A percentile compares a stretch with the other conserved stretches of the same genome.
Evolutionary conservation across 1,139 yeast species (phyloP).

Genomic region (Kluyveromyces sp.): DNA sequence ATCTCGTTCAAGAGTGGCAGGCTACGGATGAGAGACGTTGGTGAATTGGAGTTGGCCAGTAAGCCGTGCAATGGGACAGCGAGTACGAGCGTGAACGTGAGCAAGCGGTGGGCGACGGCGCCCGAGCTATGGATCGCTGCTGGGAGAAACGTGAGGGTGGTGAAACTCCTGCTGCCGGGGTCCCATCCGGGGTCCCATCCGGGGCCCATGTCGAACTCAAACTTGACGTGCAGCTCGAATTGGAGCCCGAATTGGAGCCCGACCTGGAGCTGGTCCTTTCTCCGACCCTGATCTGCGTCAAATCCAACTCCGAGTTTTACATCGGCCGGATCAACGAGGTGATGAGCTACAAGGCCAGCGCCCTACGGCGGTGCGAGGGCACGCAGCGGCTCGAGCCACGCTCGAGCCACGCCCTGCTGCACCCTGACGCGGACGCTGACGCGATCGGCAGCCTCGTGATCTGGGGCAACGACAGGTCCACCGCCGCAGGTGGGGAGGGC

Average conservation of each 20-base stretch:
- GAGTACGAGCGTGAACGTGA: neutral
- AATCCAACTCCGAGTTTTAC: neutral
- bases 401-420: too few relatives aligned
- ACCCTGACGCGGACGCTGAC: neutral
- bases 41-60: neutral
- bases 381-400: neutral
- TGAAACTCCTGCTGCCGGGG: neutral
- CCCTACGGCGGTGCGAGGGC: neutral
- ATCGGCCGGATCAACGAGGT: neutral
- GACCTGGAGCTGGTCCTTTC: neutral
- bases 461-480: neutral
- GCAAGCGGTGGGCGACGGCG: neutral
- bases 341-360: neutral
- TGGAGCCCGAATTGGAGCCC: too few relatives aligned
- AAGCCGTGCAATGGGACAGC: neutral
- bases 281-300: neutral
- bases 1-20: neutral
- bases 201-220: too few relatives aligned
- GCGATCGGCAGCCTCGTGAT: neutral
- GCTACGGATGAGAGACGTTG: neutral
- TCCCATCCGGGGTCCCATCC: too few relatives aligned
- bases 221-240: too few relatives aligned
- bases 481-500: neutral
- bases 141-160: neutral
- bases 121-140: neutral